Evolutionary conservation across 768 basidiomycete genomes (phyloP), one percentile per base, ranked within the genome.

Genomic region (Tulasnella sp.): DNA sequence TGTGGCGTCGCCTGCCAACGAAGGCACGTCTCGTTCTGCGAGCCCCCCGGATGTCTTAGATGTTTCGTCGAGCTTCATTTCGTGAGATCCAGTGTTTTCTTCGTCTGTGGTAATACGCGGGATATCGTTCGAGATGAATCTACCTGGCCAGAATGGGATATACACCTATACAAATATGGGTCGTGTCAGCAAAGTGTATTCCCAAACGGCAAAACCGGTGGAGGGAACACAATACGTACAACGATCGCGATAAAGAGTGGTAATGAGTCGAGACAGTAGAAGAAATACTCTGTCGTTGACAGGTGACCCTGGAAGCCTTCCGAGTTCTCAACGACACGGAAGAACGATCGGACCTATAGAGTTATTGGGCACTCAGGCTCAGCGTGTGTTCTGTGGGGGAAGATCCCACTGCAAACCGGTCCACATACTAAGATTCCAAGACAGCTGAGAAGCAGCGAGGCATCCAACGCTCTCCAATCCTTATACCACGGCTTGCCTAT

Each of bases 251-350:
- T 67, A 61, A 82, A 76, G 7, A 86, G 73, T 7, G 85, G 85
- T 3, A 86, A 73, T 0, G 83, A 78, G 67, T 89, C 82, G 41
- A 87, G 73, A 1, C 71, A 78, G 67, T 86, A 88, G 68, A 88
- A 86, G 64, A 76, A 80, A 2, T 66, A 69, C 68, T 87, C 84
- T 3, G 76, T 77, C 1, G 75, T 81, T 4, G 79, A 75, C 19
- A 87, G 74, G 38, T 73, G 71, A 2, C 83, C 83, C 23, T 69
- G 61, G 68, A 73, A 85, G n/a, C 86, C 86, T 68, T 85, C 72
- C 2, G 80, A 77, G 27, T 81, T 74, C 64, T 88, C 85, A 17
- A 76, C 72, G 15, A 72, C 65, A 62, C 79, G 77, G 72, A 81
- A 88, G 1, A 75, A 69, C 41, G 82, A 86, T 58, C 86, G 85